Conservation (phyloP, 352 stramenopile genomes). For the Globisporangium carolinianum region DNA sequence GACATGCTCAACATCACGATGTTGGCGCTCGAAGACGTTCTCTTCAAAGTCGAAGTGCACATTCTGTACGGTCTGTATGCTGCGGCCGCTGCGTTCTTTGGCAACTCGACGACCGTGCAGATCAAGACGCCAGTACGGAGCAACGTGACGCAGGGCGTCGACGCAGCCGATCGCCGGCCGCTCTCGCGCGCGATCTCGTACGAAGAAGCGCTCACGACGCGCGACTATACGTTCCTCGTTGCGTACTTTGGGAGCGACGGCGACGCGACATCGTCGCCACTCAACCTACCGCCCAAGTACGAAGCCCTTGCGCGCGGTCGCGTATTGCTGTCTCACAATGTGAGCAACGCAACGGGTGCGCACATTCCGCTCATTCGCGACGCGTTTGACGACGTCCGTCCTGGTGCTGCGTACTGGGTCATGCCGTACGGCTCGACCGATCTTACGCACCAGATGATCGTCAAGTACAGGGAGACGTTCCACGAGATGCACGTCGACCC, state of each 20-base stretch:
- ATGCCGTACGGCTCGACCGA: slow-evolving; percentile 67
- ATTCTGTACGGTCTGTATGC: slow-evolving; percentile 92
- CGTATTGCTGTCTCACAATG: slow-evolving; percentile 92
- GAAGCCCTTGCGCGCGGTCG: slow-evolving; percentile 89
- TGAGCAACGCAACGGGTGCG: slow-evolving; percentile 49
- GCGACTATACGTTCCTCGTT: slow-evolving; percentile 90
- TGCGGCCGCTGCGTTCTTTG: slow-evolving; percentile 84
- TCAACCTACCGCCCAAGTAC: slow-evolving; percentile 95
- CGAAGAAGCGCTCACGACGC: slow-evolving; percentile 60
- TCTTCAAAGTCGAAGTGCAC: slow-evolving; percentile 94
- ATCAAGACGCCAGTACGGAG: slow-evolving; percentile 71
- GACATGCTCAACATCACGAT: slow-evolving; percentile 92
- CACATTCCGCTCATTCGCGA: slow-evolving; percentile 78
- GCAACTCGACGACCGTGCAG: slow-evolving; percentile 85
- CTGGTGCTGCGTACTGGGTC: slow-evolving; percentile 52
- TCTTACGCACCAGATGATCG: slow-evolving; percentile 80
- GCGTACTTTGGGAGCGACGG: slow-evolving; percentile 64
- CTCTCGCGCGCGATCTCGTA: slow-evolving; percentile 84
- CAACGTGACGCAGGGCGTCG: slow-evolving; percentile 63
- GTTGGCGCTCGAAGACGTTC: slow-evolving; percentile 92
- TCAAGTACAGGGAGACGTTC: slow-evolving; percentile 96
- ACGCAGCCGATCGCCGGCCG: slow-evolving; percentile 48
- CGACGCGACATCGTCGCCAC: slow-evolving; percentile 65
- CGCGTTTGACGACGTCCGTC: slow-evolving; percentile 42
- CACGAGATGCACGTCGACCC: slow-evolving; percentile 80